These are phyloP conservation scores for Venturia effusa DNA, from an alignment of 2,329 filamentous ascomycete genomes.

Conservation along the genomic window DNA sequence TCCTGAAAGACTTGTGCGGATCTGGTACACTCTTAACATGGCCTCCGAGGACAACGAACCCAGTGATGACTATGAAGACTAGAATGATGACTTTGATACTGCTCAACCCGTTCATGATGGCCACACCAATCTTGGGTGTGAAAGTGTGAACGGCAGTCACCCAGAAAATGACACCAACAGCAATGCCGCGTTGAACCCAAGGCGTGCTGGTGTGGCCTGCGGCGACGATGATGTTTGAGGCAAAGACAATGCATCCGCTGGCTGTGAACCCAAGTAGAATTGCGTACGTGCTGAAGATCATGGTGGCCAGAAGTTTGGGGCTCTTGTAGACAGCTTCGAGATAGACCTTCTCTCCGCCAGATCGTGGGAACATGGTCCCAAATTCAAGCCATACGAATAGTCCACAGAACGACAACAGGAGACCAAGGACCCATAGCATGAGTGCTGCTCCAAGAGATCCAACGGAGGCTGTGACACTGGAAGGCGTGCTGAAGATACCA, in stretches of 20 bases:
- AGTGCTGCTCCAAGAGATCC: slow-evolving; percentile 10
- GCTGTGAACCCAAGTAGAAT: slow-evolving; percentile 8
- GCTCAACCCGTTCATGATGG: slow-evolving; percentile 46
- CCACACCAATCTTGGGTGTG: slow-evolving; percentile 1
- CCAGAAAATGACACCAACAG: neutral
- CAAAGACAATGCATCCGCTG: slow-evolving; percentile 1
- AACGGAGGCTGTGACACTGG: neutral
- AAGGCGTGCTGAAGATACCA: slow-evolving; percentile 10
- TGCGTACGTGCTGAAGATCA: neutral
- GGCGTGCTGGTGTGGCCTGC: neutral
- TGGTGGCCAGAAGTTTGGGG: slow-evolving; percentile 5
- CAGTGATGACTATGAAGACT: slow-evolving; percentile 42
- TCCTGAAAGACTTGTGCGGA: slow-evolving; percentile 42
- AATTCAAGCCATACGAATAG: slow-evolving; percentile 10
- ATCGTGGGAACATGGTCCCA: slow-evolving; percentile 6
- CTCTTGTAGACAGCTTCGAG: slow-evolving; percentile 9
- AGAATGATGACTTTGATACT: slow-evolving; percentile 50
- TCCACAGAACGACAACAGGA: neutral
- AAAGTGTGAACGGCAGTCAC: slow-evolving; percentile 3
- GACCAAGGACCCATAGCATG: slow-evolving; percentile 10
- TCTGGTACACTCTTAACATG: slow-evolving; percentile 35
- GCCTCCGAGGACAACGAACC: slow-evolving; percentile 52
- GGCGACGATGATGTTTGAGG: slow-evolving; percentile 1
- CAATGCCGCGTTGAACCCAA: slow-evolving; percentile 6
- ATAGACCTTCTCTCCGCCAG: slow-evolving; percentile 6